phyloP scores from a whole-genome alignment of 768 basidiomycete genomes.

The Suillus clintonianus region DNA sequence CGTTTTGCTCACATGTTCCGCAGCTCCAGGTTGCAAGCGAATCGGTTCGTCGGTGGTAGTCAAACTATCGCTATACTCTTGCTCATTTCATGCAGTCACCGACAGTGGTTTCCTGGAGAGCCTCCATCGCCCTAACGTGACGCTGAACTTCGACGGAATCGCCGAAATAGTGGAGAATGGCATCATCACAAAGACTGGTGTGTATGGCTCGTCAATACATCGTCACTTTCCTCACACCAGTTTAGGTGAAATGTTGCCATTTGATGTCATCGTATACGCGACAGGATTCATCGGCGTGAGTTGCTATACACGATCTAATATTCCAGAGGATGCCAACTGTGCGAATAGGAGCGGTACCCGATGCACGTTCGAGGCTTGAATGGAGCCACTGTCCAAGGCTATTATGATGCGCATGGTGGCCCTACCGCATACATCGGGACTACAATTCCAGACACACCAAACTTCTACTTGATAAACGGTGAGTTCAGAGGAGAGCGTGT shows the following conservation, averaged over 20 bases:
- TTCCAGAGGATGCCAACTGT: neutral
- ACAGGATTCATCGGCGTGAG: slow-evolving; percentile 35
- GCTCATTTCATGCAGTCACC: slow-evolving; percentile 17
- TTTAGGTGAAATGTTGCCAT: slow-evolving; percentile 25
- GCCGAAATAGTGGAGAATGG: slow-evolving; percentile 17
- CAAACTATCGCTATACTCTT: neutral
- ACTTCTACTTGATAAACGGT: slow-evolving; percentile 35
- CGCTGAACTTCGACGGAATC: slow-evolving; percentile 25
- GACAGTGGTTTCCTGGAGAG: slow-evolving; percentile 27
- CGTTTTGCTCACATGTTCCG: neutral
- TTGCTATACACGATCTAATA: neutral
- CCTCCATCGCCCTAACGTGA: slow-evolving; percentile 20
- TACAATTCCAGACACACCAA: slow-evolving; percentile 36
- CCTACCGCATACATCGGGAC: slow-evolving; percentile 37
- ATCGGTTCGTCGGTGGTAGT: slow-evolving; percentile 16
- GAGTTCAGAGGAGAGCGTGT: neutral
- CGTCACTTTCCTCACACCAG: neutral
- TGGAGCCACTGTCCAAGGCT: slow-evolving; percentile 27
- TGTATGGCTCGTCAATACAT: neutral
- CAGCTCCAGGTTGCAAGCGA: slow-evolving; percentile 65
- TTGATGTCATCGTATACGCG: slow-evolving; percentile 35
- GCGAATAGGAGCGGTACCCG: slow-evolving; percentile 18
- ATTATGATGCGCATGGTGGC: slow-evolving; percentile 29
- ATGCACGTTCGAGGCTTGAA: slow-evolving; percentile 24
- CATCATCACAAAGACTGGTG: slow-evolving; percentile 26